Evolutionary conservation across 192 early-diverging fungal genomes (phyloP).

Genomic region (Podila verticillata): DNA sequence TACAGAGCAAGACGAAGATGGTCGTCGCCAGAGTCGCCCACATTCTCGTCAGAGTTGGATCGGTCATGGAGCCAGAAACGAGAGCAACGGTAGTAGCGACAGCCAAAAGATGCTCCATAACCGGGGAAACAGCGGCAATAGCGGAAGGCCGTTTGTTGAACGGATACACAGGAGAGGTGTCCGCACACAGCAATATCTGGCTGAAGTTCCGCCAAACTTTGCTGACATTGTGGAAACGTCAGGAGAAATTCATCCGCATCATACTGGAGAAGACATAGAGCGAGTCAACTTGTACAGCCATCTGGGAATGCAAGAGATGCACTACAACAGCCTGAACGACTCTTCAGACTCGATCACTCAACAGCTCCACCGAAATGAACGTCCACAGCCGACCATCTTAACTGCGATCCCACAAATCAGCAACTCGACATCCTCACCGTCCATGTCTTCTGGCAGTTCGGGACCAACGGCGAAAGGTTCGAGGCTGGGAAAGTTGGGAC

Average conservation of each 20-base stretch:
- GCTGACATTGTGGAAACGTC: constrained; percentile 13
- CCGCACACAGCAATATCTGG: not conserved
- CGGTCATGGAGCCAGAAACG: not conserved
- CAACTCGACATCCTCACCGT: not conserved
- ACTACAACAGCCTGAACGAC: not conserved
- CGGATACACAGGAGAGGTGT: not conserved
- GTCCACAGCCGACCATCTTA: not conserved
- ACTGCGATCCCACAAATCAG: not conserved
- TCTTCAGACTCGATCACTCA: not conserved
- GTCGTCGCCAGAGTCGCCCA: not conserved
- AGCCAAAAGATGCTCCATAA: not conserved
- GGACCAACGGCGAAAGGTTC: not conserved
- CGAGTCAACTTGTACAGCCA: constrained; percentile 7
- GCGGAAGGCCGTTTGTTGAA: not conserved
- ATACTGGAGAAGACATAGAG: constrained; percentile 3
- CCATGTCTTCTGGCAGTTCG: not conserved
- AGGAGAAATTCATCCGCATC: constrained; percentile 5
- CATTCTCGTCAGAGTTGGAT: not conserved
- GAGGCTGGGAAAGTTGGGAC: constrained; percentile 16
- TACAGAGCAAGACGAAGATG: not conserved
- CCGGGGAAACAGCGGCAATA: not conserved
- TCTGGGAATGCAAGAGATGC: constrained; percentile 20
- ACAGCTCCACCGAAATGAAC: constrained; percentile 3
- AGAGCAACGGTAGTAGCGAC: not conserved
- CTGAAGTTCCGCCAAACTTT: not conserved